A percentile compares a stretch with the other conserved stretches of the same genome.
Conservation (phyloP, 306 rosid species). For the Citrullus mucosospermus region DNA sequence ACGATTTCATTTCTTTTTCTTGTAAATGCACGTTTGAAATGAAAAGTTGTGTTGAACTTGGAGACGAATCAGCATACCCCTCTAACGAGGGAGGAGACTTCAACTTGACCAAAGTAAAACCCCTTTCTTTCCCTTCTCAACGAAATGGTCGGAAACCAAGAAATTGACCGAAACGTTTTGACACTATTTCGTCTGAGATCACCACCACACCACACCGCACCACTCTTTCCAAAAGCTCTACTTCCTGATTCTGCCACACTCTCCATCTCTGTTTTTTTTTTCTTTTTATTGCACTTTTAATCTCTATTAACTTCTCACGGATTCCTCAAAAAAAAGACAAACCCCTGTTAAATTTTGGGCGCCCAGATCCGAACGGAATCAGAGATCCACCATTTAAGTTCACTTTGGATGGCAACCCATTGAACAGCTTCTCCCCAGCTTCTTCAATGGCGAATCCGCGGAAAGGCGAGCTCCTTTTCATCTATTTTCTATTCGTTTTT, state of each 20-base stretch:
- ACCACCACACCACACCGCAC: neutral
- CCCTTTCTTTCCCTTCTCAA: neutral
- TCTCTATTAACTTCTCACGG: neutral
- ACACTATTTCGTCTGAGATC: neutral
- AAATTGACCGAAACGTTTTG: neutral
- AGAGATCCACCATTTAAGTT: conserved; percentile 18
- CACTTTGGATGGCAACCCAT: conserved; percentile 13
- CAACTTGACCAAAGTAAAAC: neutral
- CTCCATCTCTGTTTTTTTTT: neutral
- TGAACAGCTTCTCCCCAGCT: conserved; percentile 6
- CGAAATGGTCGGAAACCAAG: neutral
- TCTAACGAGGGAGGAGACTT: neutral
- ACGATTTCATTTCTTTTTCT: no score
- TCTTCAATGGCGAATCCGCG: conserved; percentile 37
- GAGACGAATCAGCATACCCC: no score
- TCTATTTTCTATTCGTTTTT: conserved; percentile 34
- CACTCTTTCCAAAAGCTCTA: neutral
- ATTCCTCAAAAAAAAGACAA: neutral
- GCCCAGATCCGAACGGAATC: neutral
- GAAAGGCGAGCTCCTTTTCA: conserved; percentile 67
- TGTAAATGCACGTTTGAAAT: no score
- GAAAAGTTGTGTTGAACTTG: no score
- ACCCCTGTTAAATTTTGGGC: neutral
- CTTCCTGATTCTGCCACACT: neutral
- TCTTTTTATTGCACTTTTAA: neutral